These are phyloP conservation scores for Taphrina sp. DNA, from an alignment of 1,139 yeast genomes.

Conservation along the genomic window DNA sequence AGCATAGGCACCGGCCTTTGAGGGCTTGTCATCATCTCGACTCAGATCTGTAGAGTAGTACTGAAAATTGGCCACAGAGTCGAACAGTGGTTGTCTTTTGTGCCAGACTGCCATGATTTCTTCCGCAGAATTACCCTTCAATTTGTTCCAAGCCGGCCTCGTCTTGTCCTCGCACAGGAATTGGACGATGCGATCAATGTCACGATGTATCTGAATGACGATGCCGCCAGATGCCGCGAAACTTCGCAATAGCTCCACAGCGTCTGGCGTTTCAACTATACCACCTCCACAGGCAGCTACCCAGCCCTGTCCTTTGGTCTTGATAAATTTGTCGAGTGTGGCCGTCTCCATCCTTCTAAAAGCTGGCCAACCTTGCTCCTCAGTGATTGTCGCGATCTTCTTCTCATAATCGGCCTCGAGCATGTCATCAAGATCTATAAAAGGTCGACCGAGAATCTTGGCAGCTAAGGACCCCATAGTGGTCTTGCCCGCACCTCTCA, in stretches of 20 bases:
- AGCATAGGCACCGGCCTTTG: slow-evolving; percentile 64
- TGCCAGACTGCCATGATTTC: slow-evolving; percentile 82
- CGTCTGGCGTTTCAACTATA: slow-evolving; percentile 71
- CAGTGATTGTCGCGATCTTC: slow-evolving; percentile 67
- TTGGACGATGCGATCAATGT: slow-evolving; percentile 71
- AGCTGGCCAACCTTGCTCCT: slow-evolving; percentile 75
- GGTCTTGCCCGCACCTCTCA: slow-evolving; percentile 98
- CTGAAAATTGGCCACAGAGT: slow-evolving; percentile 72
- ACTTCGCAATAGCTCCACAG: slow-evolving; percentile 60
- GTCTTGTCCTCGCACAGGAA: slow-evolving; percentile 74
- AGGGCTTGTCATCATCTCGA: slow-evolving; percentile 77
- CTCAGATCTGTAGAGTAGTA: slow-evolving; percentile 79
- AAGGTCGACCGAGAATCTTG: slow-evolving; percentile 63
- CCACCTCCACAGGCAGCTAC: slow-evolving; percentile 97
- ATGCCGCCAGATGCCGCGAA: slow-evolving; percentile 62
- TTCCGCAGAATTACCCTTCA: slow-evolving; percentile 45
- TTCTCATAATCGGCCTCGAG: slow-evolving; percentile 58
- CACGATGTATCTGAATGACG: slow-evolving; percentile 87
- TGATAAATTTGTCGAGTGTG: slow-evolving; percentile 56
- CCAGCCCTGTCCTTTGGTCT: slow-evolving; percentile 54
- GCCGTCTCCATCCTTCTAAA: slow-evolving; percentile 71
- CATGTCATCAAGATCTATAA: slow-evolving; percentile 72
- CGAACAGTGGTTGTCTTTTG: slow-evolving; percentile 76
- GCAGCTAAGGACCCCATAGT: slow-evolving; percentile 84
- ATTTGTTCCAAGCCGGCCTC: slow-evolving; percentile 68